Evolutionary conservation across 192 early-diverging fungal genomes (phyloP).

Genomic region (Allomyces macrogynus): DNA sequence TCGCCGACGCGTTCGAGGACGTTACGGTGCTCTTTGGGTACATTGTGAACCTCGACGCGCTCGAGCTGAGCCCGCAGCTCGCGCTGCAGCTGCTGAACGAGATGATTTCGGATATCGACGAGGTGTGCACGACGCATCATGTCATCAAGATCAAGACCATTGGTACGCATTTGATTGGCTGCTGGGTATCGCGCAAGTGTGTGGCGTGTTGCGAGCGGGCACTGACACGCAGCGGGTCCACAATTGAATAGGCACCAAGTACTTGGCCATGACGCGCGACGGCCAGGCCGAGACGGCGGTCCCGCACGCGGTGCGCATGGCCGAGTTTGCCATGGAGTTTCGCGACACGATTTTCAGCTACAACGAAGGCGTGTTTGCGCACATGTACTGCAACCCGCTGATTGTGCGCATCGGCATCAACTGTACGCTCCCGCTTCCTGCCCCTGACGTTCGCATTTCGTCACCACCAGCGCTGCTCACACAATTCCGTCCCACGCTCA

Average conservation of each 20-base stretch:
- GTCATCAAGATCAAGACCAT: slow-evolving; percentile 19
- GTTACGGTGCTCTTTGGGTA: slow-evolving; percentile 11
- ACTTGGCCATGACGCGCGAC: slow-evolving; percentile 14
- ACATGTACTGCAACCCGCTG: neutral
- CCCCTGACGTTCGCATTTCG: too few species aligned
- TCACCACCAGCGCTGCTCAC: too few species aligned
- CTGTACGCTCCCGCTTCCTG: neutral
- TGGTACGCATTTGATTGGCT: slow-evolving; percentile 1
- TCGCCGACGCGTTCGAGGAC: slow-evolving; percentile 12
- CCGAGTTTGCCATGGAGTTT: slow-evolving; percentile 13
- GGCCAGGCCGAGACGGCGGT: slow-evolving; percentile 3
- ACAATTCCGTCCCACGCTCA: too few species aligned
- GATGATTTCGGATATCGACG: slow-evolving; percentile 18
- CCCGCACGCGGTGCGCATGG: slow-evolving; percentile 6
- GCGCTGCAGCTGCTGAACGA: slow-evolving; percentile 14
- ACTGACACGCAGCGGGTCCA: too few species aligned
- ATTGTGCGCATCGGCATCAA: neutral
- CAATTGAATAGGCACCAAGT: slow-evolving; percentile 11
- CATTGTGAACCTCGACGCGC: slow-evolving; percentile 8
- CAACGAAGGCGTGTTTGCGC: neutral
- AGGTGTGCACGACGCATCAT: slow-evolving; percentile 5
- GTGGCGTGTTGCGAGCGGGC: too few species aligned
- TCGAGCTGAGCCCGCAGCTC: slow-evolving; percentile 3
- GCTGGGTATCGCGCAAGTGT: too few species aligned
- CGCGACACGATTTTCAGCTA: neutral